These are phyloP conservation scores for Metschnikowia orientalis DNA, from an alignment of 805 yeast genomes.

Conservation along the genomic window DNA sequence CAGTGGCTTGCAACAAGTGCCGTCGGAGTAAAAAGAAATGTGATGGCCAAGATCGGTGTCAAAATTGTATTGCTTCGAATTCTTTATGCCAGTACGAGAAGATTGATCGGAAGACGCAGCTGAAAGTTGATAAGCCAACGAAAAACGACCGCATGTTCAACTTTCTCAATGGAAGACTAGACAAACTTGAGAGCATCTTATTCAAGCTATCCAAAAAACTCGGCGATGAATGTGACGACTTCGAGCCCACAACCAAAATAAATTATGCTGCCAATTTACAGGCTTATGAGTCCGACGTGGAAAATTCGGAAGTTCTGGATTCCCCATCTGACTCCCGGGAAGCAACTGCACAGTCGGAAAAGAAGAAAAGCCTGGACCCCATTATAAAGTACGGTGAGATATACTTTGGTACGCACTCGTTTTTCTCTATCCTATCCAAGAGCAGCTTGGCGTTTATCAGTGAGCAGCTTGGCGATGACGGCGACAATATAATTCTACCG, in stretches of 20 bases:
- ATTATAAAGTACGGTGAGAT: slow-evolving; percentile 12
- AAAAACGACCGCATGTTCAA: slow-evolving; percentile 2
- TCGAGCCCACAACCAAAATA: no score
- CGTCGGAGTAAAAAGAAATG: slow-evolving; percentile 17
- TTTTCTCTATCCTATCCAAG: slow-evolving; percentile 31
- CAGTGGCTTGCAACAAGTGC: slow-evolving; percentile 16
- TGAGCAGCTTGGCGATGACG: slow-evolving; percentile 21
- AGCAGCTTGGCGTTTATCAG: slow-evolving; percentile 33
- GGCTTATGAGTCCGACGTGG: slow-evolving; percentile 3
- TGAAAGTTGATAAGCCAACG: slow-evolving; percentile 3
- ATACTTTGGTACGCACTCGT: slow-evolving; percentile 36
- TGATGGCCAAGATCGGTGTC: slow-evolving; percentile 13
- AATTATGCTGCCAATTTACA: no score
- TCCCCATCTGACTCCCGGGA: background rate
- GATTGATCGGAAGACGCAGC: slow-evolving; percentile 7
- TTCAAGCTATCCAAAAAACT: slow-evolving; percentile 2
- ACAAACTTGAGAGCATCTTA: slow-evolving; percentile 6
- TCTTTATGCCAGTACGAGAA: slow-evolving; percentile 13
- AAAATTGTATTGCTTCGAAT: slow-evolving; percentile 11
- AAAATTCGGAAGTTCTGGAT: background rate
- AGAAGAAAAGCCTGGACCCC: slow-evolving; percentile 1
- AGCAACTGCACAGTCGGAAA: background rate
- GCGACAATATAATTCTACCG: slow-evolving; percentile 21
- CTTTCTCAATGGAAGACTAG: slow-evolving; percentile 7
- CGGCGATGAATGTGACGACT: no score